phyloP scores from a whole-genome alignment of 1,284 basidiomycete genomes.

The Naganishia cerealis region DNA sequence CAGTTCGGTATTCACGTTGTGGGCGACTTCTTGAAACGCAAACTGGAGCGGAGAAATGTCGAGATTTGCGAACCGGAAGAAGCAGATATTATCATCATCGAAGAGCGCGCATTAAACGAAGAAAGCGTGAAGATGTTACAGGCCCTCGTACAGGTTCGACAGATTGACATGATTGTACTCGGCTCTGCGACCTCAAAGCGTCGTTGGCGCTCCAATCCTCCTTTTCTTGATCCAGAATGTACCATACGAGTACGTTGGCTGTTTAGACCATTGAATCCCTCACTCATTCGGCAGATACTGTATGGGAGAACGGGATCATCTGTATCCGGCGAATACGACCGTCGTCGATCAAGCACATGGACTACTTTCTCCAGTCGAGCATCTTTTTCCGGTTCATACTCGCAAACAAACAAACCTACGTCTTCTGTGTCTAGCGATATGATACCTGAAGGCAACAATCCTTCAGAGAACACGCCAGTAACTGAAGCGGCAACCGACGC shows the following conservation, averaged over 20 bases:
- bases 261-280: slow-evolving; percentile 25
- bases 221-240: neutral
- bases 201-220: neutral
- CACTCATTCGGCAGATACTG: slow-evolving; percentile 20
- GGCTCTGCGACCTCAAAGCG: slow-evolving; percentile 25
- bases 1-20: slow-evolving; percentile 17
- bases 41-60: slow-evolving; percentile 37
- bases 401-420: neutral
- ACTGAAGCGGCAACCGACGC: neutral
- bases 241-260: slow-evolving; percentile 26
- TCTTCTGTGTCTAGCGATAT: neutral
- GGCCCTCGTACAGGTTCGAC: neutral
- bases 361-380: slow-evolving; percentile 6
- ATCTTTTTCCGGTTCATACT: slow-evolving; percentile 3
- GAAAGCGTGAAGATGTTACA: neutral
- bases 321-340: slow-evolving; percentile 7
- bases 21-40: slow-evolving; percentile 26
- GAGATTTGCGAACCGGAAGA: slow-evolving; percentile 38
- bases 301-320: neutral
- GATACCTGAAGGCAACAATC: neutral
- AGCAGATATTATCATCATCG: slow-evolving; percentile 45
- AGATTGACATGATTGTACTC: slow-evolving; percentile 19
- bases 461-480: too few relatives aligned
- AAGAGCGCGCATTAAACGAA: slow-evolving; percentile 31
- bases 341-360: slow-evolving; percentile 19